Evolutionary conservation across 2,329 filamentous ascomycete species (phyloP).

Genomic region (Ceratocystis cubensis): DNA sequence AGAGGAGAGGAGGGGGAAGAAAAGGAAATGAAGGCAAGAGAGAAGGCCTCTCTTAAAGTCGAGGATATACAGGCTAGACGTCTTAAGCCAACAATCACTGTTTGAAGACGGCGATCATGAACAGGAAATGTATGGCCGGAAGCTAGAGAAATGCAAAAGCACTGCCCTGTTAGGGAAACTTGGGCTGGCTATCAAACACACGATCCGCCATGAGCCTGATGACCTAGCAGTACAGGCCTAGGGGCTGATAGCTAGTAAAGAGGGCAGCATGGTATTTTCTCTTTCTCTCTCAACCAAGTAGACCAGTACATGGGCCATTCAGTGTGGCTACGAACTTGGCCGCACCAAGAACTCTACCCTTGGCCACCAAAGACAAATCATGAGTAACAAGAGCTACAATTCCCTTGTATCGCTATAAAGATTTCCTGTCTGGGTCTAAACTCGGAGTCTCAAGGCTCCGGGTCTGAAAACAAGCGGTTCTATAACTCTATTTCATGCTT

Average conservation of each 20-base stretch:
- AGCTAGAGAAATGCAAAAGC: neutral
- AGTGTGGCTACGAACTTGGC: too few species aligned
- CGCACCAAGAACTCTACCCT: too few species aligned
- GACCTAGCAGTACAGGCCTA: neutral
- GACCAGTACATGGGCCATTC: too few species aligned
- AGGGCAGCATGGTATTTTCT: too few species aligned
- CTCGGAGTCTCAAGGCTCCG: conserved; percentile 8
- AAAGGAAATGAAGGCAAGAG: neutral
- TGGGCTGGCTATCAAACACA: conserved; percentile 5
- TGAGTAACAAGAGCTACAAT: too few species aligned
- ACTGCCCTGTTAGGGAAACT: conserved; percentile 2
- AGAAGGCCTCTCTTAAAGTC: neutral
- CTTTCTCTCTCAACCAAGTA: too few species aligned
- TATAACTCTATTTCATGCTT: neutral
- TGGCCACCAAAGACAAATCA: too few species aligned
- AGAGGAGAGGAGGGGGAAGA: conserved; percentile 22
- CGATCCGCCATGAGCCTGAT: neutral
- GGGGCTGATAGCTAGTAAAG: too few species aligned
- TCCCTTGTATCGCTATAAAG: neutral
- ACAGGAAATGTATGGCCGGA: neutral
- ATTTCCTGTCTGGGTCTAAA: neutral
- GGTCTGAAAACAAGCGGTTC: neutral
- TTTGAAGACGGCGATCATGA: conserved; percentile 5
- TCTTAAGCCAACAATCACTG: neutral
- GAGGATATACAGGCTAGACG: neutral